phyloP scores from a whole-genome alignment of 2,329 filamentous ascomycete genomes.

The Cladobotryum protrusum region DNA sequence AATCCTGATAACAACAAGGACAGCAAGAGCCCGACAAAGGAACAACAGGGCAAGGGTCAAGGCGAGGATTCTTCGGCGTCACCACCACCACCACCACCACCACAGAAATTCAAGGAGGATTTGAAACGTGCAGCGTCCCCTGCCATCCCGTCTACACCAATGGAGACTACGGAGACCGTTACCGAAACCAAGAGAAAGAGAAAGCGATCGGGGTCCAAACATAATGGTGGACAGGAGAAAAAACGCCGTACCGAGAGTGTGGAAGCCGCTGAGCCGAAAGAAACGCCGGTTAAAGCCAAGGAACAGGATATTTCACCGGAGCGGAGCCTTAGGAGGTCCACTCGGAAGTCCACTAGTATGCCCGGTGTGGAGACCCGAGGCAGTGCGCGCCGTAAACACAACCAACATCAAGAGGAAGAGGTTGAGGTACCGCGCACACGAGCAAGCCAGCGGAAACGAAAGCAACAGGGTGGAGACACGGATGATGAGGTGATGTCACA shows the following conservation, averaged over 20 bases:
- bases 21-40: constrained; percentile 12
- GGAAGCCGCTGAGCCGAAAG: constrained; percentile 13
- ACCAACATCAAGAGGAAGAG: constrained; percentile 6
- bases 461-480: constrained; percentile 26
- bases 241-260: constrained; percentile 22
- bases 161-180: constrained; percentile 4
- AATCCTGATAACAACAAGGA: background rate
- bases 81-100: constrained; percentile 9
- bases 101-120: constrained; percentile 10
- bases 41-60: constrained; percentile 14
- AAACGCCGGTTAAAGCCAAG: constrained; percentile 1
- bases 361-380: constrained; percentile 15
- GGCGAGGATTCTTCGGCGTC: constrained; percentile 14
- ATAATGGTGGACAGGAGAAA: constrained; percentile 22
- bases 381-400: constrained; percentile 15
- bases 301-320: background rate
- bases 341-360: background rate
- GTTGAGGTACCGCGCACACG: constrained; percentile 4
- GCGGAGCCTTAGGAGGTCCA: background rate
- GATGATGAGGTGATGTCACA: constrained; percentile 39
- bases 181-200: constrained; percentile 20
- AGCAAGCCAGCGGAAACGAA: constrained; percentile 8
- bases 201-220: constrained; percentile 17
- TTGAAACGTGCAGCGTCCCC: constrained; percentile 12
- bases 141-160: constrained; percentile 21